phyloP scores from a whole-genome alignment of 306 rosid genomes.

The Cicer arietinum region DNA sequence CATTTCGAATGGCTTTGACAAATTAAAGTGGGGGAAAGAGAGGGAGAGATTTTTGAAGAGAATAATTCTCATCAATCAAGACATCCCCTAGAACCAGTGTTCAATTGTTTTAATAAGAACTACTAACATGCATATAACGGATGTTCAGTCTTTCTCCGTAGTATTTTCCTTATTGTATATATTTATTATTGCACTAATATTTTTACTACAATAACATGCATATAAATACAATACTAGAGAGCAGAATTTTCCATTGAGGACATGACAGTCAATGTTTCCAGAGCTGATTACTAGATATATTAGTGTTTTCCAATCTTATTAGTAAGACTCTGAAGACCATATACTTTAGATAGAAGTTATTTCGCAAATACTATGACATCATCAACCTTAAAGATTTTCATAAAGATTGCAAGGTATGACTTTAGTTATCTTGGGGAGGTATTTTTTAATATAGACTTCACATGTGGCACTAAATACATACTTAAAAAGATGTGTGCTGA shows the following conservation, averaged over 20 bases:
- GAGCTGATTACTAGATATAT: conserved; percentile 13
- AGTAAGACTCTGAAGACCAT: conserved; percentile 25
- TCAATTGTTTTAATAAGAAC: conserved; percentile 21
- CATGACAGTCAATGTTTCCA: conserved; percentile 5
- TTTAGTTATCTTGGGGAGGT: conserved; percentile 31
- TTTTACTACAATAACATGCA: conserved; percentile 1
- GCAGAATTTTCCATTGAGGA: conserved; percentile 6
- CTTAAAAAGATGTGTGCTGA: conserved; percentile 11
- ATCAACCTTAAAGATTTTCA: neutral
- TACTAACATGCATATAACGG: conserved; percentile 13
- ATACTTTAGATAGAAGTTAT: conserved; percentile 10
- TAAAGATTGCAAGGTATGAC: neutral
- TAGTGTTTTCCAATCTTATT: conserved; percentile 12
- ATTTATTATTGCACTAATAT: conserved; percentile 3
- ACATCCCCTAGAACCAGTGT: neutral
- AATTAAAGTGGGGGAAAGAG: too few species aligned
- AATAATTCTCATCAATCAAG: neutral
- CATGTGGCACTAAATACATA: conserved; percentile 23
- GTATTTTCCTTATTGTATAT: neutral
- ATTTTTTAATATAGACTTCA: neutral
- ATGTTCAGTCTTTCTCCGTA: neutral
- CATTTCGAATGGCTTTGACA: too few species aligned
- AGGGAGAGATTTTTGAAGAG: too few species aligned
- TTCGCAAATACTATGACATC: conserved; percentile 16
- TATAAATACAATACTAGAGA: neutral